phyloP scores from a whole-genome alignment of 2,329 filamentous ascomycete species.

The Dactylellina parvicollis region DNA sequence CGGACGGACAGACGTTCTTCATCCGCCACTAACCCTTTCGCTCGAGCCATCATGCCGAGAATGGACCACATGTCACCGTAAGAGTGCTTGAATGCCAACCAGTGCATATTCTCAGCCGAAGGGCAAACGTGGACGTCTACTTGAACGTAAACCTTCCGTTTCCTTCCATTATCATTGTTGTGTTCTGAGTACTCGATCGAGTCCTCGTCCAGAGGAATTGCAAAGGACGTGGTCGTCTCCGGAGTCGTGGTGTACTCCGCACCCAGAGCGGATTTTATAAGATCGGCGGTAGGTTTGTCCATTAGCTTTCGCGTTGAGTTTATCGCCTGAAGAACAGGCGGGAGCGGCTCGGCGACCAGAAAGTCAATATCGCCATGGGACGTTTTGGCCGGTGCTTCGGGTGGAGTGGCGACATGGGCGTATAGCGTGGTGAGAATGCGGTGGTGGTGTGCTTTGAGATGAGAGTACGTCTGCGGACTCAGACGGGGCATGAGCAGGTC shows the following conservation, averaged over 20 bases:
- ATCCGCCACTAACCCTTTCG: slow-evolving; percentile 73
- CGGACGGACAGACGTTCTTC: slow-evolving; percentile 73
- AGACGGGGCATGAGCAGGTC: slow-evolving; percentile 74
- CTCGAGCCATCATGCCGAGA: slow-evolving; percentile 72
- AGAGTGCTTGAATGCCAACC: slow-evolving; percentile 74
- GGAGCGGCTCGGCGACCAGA: slow-evolving; percentile 65
- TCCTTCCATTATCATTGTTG: not conserved
- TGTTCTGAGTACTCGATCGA: not conserved
- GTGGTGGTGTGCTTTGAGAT: slow-evolving; percentile 65
- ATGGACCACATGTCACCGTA: slow-evolving; percentile 79
- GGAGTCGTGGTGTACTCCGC: slow-evolving; percentile 15
- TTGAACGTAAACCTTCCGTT: slow-evolving; percentile 67
- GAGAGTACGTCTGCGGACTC: slow-evolving; percentile 68
- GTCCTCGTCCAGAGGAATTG: slow-evolving; percentile 65
- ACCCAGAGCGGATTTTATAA: slow-evolving; percentile 21
- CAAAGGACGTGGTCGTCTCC: slow-evolving; percentile 62
- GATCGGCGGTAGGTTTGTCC: not conserved
- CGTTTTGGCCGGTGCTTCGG: slow-evolving; percentile 75
- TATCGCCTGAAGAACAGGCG: not conserved
- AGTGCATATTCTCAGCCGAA: slow-evolving; percentile 65
- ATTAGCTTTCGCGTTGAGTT: not conserved
- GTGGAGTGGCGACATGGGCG: slow-evolving; percentile 68
- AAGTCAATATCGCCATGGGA: slow-evolving; percentile 80
- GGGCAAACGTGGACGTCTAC: slow-evolving; percentile 72
- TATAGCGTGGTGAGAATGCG: slow-evolving; percentile 67